Evolutionary conservation across 2,329 filamentous ascomycete genomes (phyloP).

Genomic region (Gliomastix tumulicola): DNA sequence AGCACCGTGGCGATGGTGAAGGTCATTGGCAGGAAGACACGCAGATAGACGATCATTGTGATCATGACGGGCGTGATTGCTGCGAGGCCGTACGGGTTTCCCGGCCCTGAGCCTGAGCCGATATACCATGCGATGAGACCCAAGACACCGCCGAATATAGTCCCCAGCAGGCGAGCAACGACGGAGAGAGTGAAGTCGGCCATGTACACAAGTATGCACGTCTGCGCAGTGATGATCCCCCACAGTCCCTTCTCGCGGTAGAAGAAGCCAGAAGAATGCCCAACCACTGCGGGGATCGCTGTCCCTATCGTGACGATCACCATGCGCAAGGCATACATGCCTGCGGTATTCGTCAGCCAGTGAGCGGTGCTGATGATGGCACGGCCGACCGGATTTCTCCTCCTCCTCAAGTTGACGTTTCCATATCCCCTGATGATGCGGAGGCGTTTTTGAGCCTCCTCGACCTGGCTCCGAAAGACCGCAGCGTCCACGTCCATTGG

Average conservation of each 20-base stretch:
- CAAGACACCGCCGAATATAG: slow-evolving; percentile 36
- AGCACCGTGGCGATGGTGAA: slow-evolving; percentile 21
- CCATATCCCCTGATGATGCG: not conserved
- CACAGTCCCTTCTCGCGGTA: slow-evolving; percentile 45
- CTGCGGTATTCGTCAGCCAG: slow-evolving; percentile 34
- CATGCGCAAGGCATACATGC: slow-evolving; percentile 39
- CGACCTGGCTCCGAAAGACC: slow-evolving; percentile 18
- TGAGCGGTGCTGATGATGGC: slow-evolving; percentile 20
- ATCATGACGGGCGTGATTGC: slow-evolving; percentile 33
- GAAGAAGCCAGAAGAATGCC: slow-evolving; percentile 37
- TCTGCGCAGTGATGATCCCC: slow-evolving; percentile 44
- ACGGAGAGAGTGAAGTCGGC: slow-evolving; percentile 42
- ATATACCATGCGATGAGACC: slow-evolving; percentile 44
- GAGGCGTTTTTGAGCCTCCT: slow-evolving; percentile 14
- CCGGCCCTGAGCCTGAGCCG: slow-evolving; percentile 36
- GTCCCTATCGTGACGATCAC: slow-evolving; percentile 37
- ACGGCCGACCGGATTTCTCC: slow-evolving; percentile 11
- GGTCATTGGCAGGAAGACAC: slow-evolving; percentile 21
- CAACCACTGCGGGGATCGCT: slow-evolving; percentile 31
- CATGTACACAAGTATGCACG: slow-evolving; percentile 38
- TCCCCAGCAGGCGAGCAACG: slow-evolving; percentile 30
- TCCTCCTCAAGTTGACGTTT: no score
- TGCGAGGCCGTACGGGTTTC: slow-evolving; percentile 42
- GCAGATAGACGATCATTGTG: slow-evolving; percentile 23
- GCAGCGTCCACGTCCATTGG: slow-evolving; percentile 14